These are phyloP conservation scores for Russula dissimulans DNA, from an alignment of 768 basidiomycete genomes.

Conservation along the genomic window DNA sequence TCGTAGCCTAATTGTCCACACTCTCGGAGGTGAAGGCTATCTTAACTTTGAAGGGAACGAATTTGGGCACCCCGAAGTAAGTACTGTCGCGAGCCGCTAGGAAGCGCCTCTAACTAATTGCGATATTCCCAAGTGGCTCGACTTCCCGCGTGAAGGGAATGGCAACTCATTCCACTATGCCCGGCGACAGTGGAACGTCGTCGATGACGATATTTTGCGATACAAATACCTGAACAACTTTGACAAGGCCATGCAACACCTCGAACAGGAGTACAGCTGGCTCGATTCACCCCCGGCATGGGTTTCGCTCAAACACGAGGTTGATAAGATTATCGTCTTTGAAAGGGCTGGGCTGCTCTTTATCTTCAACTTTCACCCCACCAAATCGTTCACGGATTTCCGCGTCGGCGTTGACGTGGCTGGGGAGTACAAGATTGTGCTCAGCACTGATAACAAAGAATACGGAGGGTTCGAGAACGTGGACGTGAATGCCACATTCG, in stretches of 20 bases:
- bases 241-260: constrained; percentile 83
- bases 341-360: constrained; percentile 92
- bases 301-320: constrained; percentile 89
- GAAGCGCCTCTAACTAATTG: not conserved
- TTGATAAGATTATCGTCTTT: constrained; percentile 87
- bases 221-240: constrained; percentile 94
- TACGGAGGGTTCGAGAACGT: constrained; percentile 91
- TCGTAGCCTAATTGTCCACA: constrained; percentile 73
- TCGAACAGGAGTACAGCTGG: constrained; percentile 80
- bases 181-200: constrained; percentile 92
- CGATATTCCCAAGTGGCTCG: constrained; percentile 70
- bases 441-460: constrained; percentile 76
- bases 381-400: constrained; percentile 87
- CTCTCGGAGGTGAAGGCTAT: constrained; percentile 94
- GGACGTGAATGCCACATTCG: constrained; percentile 48
- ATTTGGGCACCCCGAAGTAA: constrained; percentile 93
- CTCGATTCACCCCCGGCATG: constrained; percentile 77
- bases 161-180: constrained; percentile 95
- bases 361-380: constrained; percentile 95
- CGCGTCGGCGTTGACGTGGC: constrained; percentile 80
- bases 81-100: constrained; percentile 16
- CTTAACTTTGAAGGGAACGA: constrained; percentile 98
- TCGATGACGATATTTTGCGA: constrained; percentile 78
- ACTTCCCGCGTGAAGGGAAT: constrained; percentile 96
- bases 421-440: constrained; percentile 75